Percentiles rank a stretch among this genome's conserved stretches.
phyloP scores from a whole-genome alignment of 2,329 filamentous ascomycete species.

The Aspergillus arachidicola region DNA sequence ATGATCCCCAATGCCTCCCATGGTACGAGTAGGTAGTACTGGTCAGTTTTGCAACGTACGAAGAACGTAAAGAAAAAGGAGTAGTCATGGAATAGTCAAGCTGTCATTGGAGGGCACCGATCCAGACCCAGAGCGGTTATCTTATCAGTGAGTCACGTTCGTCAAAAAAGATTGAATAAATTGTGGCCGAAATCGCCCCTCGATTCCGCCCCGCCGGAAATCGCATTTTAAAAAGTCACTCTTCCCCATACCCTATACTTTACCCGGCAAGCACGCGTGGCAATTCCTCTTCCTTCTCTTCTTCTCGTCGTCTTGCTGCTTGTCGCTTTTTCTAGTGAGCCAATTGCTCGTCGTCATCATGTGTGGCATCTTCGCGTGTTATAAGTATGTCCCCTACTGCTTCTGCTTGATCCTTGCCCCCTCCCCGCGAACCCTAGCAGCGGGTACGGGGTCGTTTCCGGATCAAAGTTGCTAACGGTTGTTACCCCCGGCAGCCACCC shows the following conservation, averaged over 20 bases:
- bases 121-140: constrained; percentile 21
- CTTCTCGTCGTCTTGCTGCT: constrained; percentile 11
- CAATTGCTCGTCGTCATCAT: constrained; percentile 59
- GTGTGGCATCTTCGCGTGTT: constrained; percentile 97
- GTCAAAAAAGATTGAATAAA: constrained; percentile 18
- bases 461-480: constrained; percentile 21
- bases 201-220: constrained; percentile 24
- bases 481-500: constrained; percentile 63
- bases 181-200: constrained; percentile 32
- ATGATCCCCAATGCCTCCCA: background rate
- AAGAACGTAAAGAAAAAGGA: background rate
- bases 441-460: constrained; percentile 3
- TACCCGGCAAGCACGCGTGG: constrained; percentile 15
- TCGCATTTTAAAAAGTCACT: constrained; percentile 27
- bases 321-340: constrained; percentile 13
- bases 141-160: constrained; percentile 33
- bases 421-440: constrained; percentile 16
- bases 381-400: constrained; percentile 66
- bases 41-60: background rate
- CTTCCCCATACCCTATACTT: constrained; percentile 23
- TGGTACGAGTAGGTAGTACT: background rate
- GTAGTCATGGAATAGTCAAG: background rate
- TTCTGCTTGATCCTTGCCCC: constrained; percentile 5
- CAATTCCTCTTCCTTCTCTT: constrained; percentile 21
- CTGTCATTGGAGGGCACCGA: background rate